Conservation (phyloP, 768 basidiomycete species). For the Paxillus ammoniavirescens region DNA sequence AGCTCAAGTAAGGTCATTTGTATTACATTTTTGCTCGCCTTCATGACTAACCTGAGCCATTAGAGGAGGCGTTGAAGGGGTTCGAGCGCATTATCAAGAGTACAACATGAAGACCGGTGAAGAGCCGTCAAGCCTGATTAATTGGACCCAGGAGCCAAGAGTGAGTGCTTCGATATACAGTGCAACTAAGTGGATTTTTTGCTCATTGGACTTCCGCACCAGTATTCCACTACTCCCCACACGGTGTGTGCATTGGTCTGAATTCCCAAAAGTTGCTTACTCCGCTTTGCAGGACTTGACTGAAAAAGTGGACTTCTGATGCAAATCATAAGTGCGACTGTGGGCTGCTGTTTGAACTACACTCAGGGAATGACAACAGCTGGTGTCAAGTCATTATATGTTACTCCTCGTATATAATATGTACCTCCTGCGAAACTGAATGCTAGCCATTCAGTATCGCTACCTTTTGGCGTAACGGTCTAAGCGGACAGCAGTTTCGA, state of each 20-base stretch:
- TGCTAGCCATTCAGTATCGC: too few species aligned
- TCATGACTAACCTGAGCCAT: background rate
- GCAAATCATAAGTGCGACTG: too few species aligned
- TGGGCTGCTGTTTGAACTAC: too few species aligned
- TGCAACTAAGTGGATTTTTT: background rate
- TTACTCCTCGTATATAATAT: constrained; percentile 23
- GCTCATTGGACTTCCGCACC: background rate
- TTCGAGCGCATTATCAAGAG: constrained; percentile 11
- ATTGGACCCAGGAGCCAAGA: constrained; percentile 15
- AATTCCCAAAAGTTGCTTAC: background rate
- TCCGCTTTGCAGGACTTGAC: constrained; percentile 12
- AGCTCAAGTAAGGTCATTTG: constrained; percentile 11
- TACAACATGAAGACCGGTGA: background rate
- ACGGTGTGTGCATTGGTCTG: constrained; percentile 3
- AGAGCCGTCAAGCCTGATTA: background rate
- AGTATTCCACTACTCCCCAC: constrained; percentile 12
- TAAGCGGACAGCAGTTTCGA: too few species aligned
- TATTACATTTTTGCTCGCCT: background rate
- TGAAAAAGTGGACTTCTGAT: constrained; percentile 7
- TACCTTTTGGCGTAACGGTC: too few species aligned
- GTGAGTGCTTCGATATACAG: constrained; percentile 12
- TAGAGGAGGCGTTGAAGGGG: constrained; percentile 15
- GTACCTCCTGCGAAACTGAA: too few species aligned
- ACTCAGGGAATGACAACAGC: too few species aligned
- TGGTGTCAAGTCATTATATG: too few species aligned